Conservation (phyloP, 1,284 basidiomycete species). For the Lignosus rhinocerotis region DNA sequence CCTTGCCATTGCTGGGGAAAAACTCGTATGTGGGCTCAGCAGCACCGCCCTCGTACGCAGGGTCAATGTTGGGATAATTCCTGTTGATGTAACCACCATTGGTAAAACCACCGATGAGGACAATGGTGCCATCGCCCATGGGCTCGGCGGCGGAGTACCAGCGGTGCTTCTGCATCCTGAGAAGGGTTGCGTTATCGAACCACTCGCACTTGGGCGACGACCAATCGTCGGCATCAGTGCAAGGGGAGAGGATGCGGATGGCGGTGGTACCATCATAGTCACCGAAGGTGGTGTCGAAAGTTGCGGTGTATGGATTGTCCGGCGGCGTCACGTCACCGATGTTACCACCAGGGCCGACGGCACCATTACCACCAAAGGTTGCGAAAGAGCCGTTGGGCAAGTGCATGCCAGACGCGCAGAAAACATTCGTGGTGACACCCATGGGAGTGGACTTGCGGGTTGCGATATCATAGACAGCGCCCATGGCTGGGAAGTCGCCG, state of each 20-base stretch:
- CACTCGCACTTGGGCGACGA: conserved; percentile 63
- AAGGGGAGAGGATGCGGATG: conserved; percentile 79
- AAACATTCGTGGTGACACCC: conserved; percentile 79
- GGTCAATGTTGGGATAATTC: conserved; percentile 71
- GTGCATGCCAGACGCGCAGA: conserved; percentile 76
- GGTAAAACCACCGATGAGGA: conserved; percentile 79
- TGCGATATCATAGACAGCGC: conserved; percentile 49
- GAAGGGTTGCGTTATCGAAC: conserved; percentile 69
- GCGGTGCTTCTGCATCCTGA: conserved; percentile 76
- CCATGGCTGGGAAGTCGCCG: conserved; percentile 45
- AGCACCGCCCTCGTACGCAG: conserved; percentile 63
- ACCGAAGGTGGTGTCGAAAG: conserved; percentile 60
- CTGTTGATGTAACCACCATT: conserved; percentile 90
- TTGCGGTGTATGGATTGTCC: conserved; percentile 42
- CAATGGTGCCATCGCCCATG: conserved; percentile 66
- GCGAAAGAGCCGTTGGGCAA: conserved; percentile 44
- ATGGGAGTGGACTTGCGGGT: conserved; percentile 54
- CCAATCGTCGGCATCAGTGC: conserved; percentile 52
- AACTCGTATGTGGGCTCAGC: conserved; percentile 79
- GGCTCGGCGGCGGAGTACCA: conserved; percentile 91
- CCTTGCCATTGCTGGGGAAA: conserved; percentile 61
- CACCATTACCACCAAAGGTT: conserved; percentile 61
- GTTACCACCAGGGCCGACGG: conserved; percentile 73
- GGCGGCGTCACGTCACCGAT: conserved; percentile 52
- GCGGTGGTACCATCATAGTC: conserved; percentile 68